Evolutionary conservation across 768 basidiomycete genomes (phyloP).

Genomic region (Kwoniella europaea): DNA sequence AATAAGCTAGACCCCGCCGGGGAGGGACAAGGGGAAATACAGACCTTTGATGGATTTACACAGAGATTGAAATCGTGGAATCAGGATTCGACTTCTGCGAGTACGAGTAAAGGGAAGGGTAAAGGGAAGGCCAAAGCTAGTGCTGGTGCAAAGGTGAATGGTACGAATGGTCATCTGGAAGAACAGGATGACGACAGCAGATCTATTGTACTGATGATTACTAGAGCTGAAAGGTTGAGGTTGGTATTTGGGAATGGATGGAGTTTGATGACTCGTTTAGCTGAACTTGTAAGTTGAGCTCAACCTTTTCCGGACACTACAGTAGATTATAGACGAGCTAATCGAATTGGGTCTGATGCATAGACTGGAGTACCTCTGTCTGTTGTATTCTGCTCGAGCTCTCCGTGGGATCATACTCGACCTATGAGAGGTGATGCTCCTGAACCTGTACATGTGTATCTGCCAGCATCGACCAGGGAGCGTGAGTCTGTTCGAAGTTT

Average conservation of each 20-base stretch:
- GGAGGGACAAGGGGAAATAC: conserved; percentile 25
- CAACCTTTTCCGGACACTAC: background rate
- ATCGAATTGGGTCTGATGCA: background rate
- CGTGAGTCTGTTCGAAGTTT: conserved; percentile 30
- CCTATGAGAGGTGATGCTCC: conserved; percentile 44
- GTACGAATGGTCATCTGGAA: conserved; percentile 7
- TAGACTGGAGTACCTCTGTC: conserved; percentile 38
- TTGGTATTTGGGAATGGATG: conserved; percentile 42
- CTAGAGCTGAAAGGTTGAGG: conserved; percentile 42
- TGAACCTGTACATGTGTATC: conserved; percentile 53
- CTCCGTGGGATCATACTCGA: conserved; percentile 53
- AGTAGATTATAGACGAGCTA: background rate
- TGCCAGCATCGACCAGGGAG: conserved; percentile 37
- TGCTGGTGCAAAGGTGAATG: conserved; percentile 14
- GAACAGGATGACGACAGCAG: conserved; percentile 8
- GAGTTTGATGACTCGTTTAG: conserved; percentile 46
- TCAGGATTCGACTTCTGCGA: background rate
- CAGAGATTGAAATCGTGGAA: conserved; percentile 19
- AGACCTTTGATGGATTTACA: conserved; percentile 41
- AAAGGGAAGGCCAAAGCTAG: background rate
- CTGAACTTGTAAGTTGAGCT: conserved; percentile 47
- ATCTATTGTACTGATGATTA: conserved; percentile 32
- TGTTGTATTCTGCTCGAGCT: conserved; percentile 44
- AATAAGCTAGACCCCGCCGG: conserved; percentile 11
- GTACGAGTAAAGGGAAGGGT: conserved; percentile 30